Conservation (phyloP, 805 yeast genomes). For the Candida tallmaniae region DNA sequence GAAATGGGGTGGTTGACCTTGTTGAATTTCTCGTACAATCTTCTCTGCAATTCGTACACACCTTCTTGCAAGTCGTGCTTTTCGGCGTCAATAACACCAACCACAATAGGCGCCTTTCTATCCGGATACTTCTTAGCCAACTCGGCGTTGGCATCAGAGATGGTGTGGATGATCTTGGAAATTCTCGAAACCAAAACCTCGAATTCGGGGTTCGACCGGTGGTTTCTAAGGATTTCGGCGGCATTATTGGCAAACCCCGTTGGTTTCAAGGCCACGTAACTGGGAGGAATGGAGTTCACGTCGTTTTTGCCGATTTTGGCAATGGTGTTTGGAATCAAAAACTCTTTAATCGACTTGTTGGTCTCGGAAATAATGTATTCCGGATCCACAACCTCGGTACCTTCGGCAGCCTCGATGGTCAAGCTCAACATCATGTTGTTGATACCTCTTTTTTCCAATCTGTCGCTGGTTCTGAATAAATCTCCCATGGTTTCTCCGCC, state of each 20-base stretch:
- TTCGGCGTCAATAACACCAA: slow-evolving; percentile 87
- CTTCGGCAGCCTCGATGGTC: slow-evolving; percentile 91
- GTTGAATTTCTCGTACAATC: slow-evolving; percentile 71
- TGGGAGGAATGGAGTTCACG: slow-evolving; percentile 75
- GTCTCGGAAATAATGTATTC: slow-evolving; percentile 59
- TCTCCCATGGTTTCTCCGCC: slow-evolving; percentile 81
- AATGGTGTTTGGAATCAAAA: slow-evolving; percentile 68
- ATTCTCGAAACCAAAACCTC: slow-evolving; percentile 62
- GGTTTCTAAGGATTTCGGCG: slow-evolving; percentile 59
- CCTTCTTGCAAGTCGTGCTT: slow-evolving; percentile 84
- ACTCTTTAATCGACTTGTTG: slow-evolving; percentile 58
- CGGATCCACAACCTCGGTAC: slow-evolving; percentile 59
- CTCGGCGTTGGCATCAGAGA: slow-evolving; percentile 47
- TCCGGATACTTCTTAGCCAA: slow-evolving; percentile 52
- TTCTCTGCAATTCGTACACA: slow-evolving; percentile 85
- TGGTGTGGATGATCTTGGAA: slow-evolving; percentile 53
- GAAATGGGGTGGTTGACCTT: slow-evolving; percentile 51
- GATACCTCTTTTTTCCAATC: slow-evolving; percentile 68
- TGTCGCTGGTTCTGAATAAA: slow-evolving; percentile 65
- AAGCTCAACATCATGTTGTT: slow-evolving; percentile 93
- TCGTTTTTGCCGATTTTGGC: slow-evolving; percentile 46
- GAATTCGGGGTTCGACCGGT: slow-evolving; percentile 46
- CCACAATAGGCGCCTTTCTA: slow-evolving; percentile 68
- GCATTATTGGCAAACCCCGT: slow-evolving; percentile 83
- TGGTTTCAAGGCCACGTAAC: slow-evolving; percentile 90